These are phyloP conservation scores for Coemansia sp. DNA, from an alignment of 192 early-diverging fungal genomes.

Conservation along the genomic window DNA sequence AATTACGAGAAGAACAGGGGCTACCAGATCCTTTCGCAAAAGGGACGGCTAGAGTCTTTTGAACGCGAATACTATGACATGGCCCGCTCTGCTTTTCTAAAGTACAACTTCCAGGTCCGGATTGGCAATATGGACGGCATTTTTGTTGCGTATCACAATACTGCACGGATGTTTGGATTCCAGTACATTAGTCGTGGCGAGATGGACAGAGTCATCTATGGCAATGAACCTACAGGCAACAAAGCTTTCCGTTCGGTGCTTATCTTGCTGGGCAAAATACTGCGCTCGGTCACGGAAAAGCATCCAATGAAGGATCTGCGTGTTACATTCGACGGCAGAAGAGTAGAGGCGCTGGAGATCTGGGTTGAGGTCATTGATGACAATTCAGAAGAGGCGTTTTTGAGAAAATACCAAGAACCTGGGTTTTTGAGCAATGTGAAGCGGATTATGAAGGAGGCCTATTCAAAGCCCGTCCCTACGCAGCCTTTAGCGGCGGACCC, in stretches of 20 bases:
- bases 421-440: constrained; percentile 17
- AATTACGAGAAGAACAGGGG: constrained; percentile 70
- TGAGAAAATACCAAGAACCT: constrained; percentile 36
- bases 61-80: constrained; percentile 95
- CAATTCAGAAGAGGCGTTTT: constrained; percentile 26
- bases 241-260: constrained; percentile 69
- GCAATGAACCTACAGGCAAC: constrained; percentile 66
- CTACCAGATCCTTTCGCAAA: constrained; percentile 66
- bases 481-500: constrained; percentile 10
- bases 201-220: constrained; percentile 82
- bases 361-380: constrained; percentile 61
- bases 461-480: not conserved
- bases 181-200: constrained; percentile 84
- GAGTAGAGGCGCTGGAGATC: constrained; percentile 29
- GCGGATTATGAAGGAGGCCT: constrained; percentile 1
- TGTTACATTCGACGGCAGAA: constrained; percentile 58
- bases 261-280: constrained; percentile 61
- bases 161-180: constrained; percentile 88
- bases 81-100: constrained; percentile 88
- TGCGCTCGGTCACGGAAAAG: constrained; percentile 63
- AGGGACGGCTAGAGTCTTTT: constrained; percentile 76
- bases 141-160: constrained; percentile 92
- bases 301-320: constrained; percentile 60
- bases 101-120: constrained; percentile 85
- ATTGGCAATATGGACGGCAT: constrained; percentile 97